Percentiles rank a stretch among this genome's conserved stretches.
Evolutionary conservation across 176 grass and related monocot genomes (phyloP).

Genomic region (Avena eriantha): DNA sequence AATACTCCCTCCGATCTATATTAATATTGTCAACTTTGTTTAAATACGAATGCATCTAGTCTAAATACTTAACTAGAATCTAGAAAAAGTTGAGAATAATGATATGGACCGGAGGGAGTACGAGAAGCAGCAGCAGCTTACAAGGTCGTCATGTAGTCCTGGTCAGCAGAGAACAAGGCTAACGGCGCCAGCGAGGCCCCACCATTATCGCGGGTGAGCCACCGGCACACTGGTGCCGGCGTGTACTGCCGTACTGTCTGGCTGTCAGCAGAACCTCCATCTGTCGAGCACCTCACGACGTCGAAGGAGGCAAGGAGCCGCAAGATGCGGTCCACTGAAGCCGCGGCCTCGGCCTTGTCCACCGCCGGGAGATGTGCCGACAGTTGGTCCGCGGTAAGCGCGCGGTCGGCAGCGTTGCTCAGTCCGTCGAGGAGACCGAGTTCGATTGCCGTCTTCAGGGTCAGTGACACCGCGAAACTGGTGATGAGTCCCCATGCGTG

Average conservation of each 20-base stretch:
- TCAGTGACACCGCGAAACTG: not conserved
- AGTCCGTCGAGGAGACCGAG: constrained; percentile 1
- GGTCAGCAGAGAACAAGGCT: not conserved
- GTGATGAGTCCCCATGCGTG: not conserved
- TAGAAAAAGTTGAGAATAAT: too few relatives aligned
- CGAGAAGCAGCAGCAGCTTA: not conserved
- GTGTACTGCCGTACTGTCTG: not conserved
- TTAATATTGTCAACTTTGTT: too few relatives aligned
- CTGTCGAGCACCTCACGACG: not conserved
- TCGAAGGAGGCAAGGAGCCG: not conserved
- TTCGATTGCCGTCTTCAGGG: not conserved
- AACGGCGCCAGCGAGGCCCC: not conserved
- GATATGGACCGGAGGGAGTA: too few relatives aligned
- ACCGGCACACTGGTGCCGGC: not conserved
- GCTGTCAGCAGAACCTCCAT: not conserved
- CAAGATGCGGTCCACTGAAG: not conserved
- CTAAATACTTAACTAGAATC: too few relatives aligned
- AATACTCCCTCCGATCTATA: too few relatives aligned
- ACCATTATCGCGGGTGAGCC: not conserved
- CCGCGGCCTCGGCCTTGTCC: not conserved
- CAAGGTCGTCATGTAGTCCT: not conserved
- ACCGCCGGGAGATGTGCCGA: not conserved
- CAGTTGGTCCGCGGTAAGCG: not conserved
- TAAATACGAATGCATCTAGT: too few relatives aligned
- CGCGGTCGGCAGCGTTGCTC: not conserved